Conservation (phyloP, 2,329 filamentous ascomycete species). For the Xylaria sp. region DNA sequence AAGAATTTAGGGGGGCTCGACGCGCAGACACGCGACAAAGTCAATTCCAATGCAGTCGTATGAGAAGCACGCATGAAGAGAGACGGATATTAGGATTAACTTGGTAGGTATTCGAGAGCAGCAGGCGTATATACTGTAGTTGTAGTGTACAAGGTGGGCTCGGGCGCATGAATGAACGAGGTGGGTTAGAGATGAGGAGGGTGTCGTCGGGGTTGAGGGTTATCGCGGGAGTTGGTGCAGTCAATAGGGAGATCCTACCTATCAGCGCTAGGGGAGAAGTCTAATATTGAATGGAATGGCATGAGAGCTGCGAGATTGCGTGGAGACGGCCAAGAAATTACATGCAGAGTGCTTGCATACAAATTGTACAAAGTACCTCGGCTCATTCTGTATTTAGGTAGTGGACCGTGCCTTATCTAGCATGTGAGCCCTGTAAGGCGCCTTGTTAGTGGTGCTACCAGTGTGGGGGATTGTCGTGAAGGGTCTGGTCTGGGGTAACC, state of each 20-base stretch:
- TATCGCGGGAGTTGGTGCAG: neutral
- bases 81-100: neutral
- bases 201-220: neutral
- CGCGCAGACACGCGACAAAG: conserved; percentile 20
- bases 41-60: conserved; percentile 1
- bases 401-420: neutral
- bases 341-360: conserved; percentile 19
- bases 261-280: neutral
- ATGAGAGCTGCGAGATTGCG: conserved; percentile 36
- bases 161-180: neutral
- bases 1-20: neutral
- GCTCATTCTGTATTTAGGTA: neutral
- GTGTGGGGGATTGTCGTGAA: neutral
- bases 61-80: conserved; percentile 2
- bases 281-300: conserved; percentile 6
- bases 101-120: neutral
- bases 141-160: conserved; percentile 2
- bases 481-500: neutral
- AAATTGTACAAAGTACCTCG: neutral
- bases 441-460: neutral
- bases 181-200: neutral
- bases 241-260: neutral
- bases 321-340: conserved; percentile 25
- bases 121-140: neutral
- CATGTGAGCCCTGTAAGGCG: conserved; percentile 7